Base-by-base conservation (phyloP, 768 basidiomycete species). In the Saitozyma podzolica region DNA sequence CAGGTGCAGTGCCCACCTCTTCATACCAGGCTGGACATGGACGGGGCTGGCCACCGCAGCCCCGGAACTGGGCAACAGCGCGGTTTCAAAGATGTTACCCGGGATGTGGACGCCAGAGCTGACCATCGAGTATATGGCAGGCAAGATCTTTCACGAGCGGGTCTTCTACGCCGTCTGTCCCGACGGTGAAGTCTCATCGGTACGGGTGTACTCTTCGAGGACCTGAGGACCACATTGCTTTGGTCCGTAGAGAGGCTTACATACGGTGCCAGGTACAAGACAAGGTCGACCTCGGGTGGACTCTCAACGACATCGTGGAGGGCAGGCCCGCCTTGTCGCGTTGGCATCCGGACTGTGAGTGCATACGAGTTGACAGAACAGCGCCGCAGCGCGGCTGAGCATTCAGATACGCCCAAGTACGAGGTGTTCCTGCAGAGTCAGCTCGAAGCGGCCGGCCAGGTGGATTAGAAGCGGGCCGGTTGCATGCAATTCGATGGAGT, bases 121-220 rank as follows among this genome's bases (percentile, higher is more conserved):
- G n/a, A 29, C 37, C 10, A 50, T 50, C 50, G 50, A 50, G 10
- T 50, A 50, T n/a, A 50, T 50, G 50, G 37, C 37, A 9, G 9
- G 17, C 2, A 29, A 50, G 16, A 29, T 50, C 11, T 50, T 50
- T 6, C 6, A 6, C 9, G 37, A 50, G 50, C 9, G 37, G 17
- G 10, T 13, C 9, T 50, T 50, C 50, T 50, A 50, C 50, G 50
- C 50, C 50, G 37, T 50, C 9, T 50, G 50, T n/a, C 50, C 50
- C 9, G 50, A 50, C 37, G 50, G 37, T 4, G 50, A 50, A 29
- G 50, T 50, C 17, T 6, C 50, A n/a, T 29, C 50, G 50, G 50
- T 50, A 9, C 6, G 50, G 29, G 29, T 5, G 2, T 29, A 5
- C 29, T 29, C 29, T 29, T 29, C 29, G 29, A 29, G 29, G 29